These are phyloP conservation scores for Pseudocercospora cruenta DNA, from an alignment of 2,329 filamentous ascomycete species.

Conservation along the genomic window DNA sequence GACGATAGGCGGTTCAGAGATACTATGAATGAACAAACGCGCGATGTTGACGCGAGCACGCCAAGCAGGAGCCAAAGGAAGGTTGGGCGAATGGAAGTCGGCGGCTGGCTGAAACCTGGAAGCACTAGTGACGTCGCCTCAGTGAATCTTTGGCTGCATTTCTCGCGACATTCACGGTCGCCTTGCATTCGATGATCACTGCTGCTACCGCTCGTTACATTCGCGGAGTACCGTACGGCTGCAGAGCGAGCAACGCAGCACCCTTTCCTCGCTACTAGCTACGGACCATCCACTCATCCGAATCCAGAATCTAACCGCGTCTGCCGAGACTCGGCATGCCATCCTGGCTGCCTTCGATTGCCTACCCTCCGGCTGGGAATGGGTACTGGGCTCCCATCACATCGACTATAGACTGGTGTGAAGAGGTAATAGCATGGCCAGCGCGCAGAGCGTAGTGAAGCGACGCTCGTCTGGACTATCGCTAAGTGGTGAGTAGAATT, in stretches of 20 bases:
- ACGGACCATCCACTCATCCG: constrained; percentile 8
- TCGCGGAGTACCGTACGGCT: neutral
- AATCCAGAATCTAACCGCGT: constrained; percentile 7
- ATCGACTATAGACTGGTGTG: constrained; percentile 77
- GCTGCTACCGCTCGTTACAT: constrained; percentile 1
- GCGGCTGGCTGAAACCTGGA: neutral
- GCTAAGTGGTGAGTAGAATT: constrained; percentile 58
- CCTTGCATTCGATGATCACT: neutral
- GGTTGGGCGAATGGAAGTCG: neutral
- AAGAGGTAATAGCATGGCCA: constrained; percentile 60
- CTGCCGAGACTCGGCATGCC: constrained; percentile 41
- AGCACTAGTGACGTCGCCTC: neutral
- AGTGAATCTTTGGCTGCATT: neutral
- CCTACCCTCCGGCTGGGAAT: constrained; percentile 37
- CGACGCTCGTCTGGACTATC: neutral
- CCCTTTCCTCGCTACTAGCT: constrained; percentile 6
- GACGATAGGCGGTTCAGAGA: neutral
- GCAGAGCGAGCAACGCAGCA: neutral
- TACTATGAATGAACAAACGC: neutral
- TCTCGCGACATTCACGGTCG: neutral
- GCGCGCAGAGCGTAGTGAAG: neutral
- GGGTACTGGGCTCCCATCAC: constrained; percentile 68
- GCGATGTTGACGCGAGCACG: neutral
- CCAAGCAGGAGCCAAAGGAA: neutral
- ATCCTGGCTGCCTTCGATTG: constrained; percentile 36